Conservation (phyloP, 78 protist genomes). For the Speleostelium caveatum region DNA sequence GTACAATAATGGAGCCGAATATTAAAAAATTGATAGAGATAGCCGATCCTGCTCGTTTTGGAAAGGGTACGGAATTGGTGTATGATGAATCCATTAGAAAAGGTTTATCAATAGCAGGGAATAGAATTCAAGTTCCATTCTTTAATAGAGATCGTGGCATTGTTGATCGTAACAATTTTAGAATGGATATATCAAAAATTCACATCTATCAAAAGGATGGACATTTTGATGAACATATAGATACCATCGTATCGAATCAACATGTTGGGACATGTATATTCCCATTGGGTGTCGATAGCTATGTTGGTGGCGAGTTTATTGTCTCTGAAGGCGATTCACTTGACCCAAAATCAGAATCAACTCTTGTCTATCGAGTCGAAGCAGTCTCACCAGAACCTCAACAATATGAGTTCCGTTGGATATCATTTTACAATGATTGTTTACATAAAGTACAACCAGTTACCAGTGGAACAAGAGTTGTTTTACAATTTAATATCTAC, state of each 20-base stretch:
- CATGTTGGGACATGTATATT: too few species aligned
- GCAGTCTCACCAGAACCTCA: neutral
- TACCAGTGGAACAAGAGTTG: too few species aligned
- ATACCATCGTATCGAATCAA: neutral
- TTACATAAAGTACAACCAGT: too few species aligned
- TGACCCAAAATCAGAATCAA: too few species aligned
- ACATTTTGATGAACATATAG: slow-evolving; percentile 1
- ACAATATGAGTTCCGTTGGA: too few species aligned
- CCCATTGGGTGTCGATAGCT: slow-evolving; percentile 8
- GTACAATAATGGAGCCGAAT: slow-evolving; percentile 1
- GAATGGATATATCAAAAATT: neutral
- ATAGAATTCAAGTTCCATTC: neutral
- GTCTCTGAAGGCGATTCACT: too few species aligned
- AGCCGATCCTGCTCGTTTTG: neutral
- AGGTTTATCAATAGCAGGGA: neutral
- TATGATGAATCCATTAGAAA: neutral
- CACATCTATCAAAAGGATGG: neutral
- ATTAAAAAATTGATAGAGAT: neutral
- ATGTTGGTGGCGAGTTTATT: too few species aligned
- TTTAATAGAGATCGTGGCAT: neutral
- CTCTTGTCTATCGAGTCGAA: neutral
- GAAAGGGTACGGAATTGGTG: neutral
- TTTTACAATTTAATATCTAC: too few species aligned
- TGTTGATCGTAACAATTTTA: neutral
- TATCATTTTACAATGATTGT: too few species aligned